These are phyloP conservation scores for Pseudogymnoascus verrucosus DNA, from an alignment of 2,329 filamentous ascomycete genomes.

Conservation along the genomic window DNA sequence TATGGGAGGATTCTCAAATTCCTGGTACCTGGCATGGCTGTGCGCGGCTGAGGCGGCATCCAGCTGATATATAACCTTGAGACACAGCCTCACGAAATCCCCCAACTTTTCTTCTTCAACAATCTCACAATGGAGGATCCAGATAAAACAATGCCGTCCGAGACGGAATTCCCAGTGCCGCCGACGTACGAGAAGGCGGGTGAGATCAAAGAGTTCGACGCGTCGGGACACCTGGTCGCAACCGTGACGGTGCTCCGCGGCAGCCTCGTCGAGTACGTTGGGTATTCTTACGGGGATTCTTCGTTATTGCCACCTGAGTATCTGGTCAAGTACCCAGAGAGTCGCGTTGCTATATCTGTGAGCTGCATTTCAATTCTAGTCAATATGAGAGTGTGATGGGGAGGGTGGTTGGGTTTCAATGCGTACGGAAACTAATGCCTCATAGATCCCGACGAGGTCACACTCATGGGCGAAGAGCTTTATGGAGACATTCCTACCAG, in stretches of 20 bases:
- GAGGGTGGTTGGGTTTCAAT: not conserved
- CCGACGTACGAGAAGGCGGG: not conserved
- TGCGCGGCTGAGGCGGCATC: not conserved
- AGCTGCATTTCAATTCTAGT: not conserved
- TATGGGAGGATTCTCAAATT: not conserved
- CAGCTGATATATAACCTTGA: not conserved
- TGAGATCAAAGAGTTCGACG: not conserved
- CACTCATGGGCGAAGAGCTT: slow-evolving; percentile 23
- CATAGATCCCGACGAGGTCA: not conserved
- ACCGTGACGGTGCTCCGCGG: not conserved
- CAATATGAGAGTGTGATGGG: not conserved
- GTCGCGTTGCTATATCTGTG: not conserved
- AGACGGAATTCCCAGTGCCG: not conserved
- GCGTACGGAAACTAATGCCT: not conserved
- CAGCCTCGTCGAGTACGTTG: not conserved
- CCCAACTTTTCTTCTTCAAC: not conserved
- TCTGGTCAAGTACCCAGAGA: not conserved
- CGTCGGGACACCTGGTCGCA: not conserved
- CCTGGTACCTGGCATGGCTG: not conserved
- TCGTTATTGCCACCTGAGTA: not conserved
- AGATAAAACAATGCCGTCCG: not conserved
- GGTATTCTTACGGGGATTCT: not conserved
- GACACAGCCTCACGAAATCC: not conserved
- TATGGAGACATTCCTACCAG: slow-evolving; percentile 57
- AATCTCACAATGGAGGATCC: not conserved